Evolutionary conservation across 345 rosid genomes (phyloP), one percentile per base, ranked within the genome.

Genomic region (Streptanthus diversifolius): DNA sequence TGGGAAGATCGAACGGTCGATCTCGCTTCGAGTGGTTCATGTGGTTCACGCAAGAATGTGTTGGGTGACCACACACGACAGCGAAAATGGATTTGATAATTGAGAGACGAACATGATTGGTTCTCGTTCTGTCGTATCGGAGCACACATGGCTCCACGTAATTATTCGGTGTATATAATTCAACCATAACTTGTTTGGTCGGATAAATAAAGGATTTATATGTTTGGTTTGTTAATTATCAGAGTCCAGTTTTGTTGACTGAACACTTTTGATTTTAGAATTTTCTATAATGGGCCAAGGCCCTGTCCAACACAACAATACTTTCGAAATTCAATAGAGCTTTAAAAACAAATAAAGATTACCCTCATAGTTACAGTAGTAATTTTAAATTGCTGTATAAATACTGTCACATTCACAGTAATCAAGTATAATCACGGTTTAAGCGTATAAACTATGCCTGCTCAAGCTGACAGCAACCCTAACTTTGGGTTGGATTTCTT

Each of bases 1-100:
- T 83, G 83, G 87, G 48, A 72, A 33, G 70, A 74, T 77, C 76
- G 69, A 55, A 83, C 74, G 82, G 85, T 81, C 69, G 79, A 75
- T 22, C 55, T 63, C 1, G 83, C 63, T 41, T 75, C 68, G 69
- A 41, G 11, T 53, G 78, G 76, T 15, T 37, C 78, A 53, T 83
- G 86, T 52, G 68, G 62, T 56, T 80, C 77, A 29, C 79, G 60
- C 10, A 44, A 70, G 18, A 44, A 2, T 33, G 33, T 35, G 68
- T 49, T 32, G 56, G 68, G 78, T 74, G 48, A 74, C 72, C 22
- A 33, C 33, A 24, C 17, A 27, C 8, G 48, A 41, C 1, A 48
- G 56, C 6, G 63, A 75, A 13, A 49, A 8, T 63, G 35, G 76
- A 32, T 55, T 40, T 33, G 52, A 76, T 76, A 5, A 43, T 25